Base-by-base conservation (phyloP, 2,329 filamentous ascomycete species). In the Malbranchea zuffiana region DNA sequence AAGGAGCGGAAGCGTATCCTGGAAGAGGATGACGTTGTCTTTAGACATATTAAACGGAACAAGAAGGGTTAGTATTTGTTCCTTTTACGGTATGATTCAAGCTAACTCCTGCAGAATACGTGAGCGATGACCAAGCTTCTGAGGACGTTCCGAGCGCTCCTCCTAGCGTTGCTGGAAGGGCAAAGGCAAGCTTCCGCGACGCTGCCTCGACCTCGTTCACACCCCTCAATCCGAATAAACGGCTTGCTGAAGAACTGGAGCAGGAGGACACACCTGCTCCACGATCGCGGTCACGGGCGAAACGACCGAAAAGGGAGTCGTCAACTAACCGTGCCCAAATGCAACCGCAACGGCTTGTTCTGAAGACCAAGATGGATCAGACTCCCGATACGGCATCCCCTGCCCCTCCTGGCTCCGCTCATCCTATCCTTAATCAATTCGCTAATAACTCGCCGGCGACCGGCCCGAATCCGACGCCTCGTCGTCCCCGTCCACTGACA, bases 1-100 rank as follows among this genome's bases (percentile, higher is more conserved):
- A 47, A 61, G 33, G 66, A 69, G 46, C 57, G 67, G 31, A 67
- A 67, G 45, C 54, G 66, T 60, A 48, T 69, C 19, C 48, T 68
- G 41, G 61, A 66, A 43, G 65, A 66, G 40, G 66, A 69, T 29
- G 63, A 66, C 35, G 56, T 62, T 24, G 45, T 61, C n/a, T 56
- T 52, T 33, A 54, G 65, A 34, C 53, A 57, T 20, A 49, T 58
- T 23, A 69, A 68, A 37, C 62, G 63, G 31, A 49, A 59, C 2
- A 67, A 63, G 48, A 66, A 63, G 51, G 53, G 60, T 59, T 47
- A 43, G 42, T 47, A 18, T n/a, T 24, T 24, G 23, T 18, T 37
- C 40, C 32, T 24, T 32, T 17, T 34, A 12, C 19, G 19, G 19
- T 18, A 28, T 15, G 13, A 6, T 35, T 4, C 35, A 21, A 37